phyloP scores from a whole-genome alignment of 108 stramenopile species.

The Stephanodiscus minutulus region DNA sequence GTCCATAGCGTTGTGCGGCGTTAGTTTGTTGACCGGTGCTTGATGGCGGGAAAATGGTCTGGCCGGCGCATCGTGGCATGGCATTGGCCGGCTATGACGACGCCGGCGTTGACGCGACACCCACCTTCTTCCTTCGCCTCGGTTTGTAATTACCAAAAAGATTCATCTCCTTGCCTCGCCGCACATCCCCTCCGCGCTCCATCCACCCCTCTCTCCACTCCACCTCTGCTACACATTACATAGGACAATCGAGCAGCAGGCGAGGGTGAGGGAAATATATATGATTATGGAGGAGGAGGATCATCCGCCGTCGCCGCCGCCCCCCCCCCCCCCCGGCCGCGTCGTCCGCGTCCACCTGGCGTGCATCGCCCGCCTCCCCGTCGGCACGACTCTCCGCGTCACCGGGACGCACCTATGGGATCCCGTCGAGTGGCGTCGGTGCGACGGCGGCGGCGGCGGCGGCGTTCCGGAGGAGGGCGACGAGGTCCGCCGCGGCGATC shows the following conservation, averaged over 20 bases:
- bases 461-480: background rate
- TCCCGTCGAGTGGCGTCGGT: slow-evolving; percentile 14
- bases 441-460: slow-evolving; percentile 9
- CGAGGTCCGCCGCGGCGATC: background rate
- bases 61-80: too few species aligned
- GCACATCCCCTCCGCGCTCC: too few species aligned
- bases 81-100: too few species aligned
- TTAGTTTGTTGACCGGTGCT: background rate
- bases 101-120: too few species aligned
- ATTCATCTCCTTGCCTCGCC: too few species aligned
- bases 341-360: slow-evolving; percentile 44
- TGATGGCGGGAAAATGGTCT: too few species aligned
- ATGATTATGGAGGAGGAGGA: background rate
- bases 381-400: slow-evolving; percentile 40
- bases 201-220: too few species aligned
- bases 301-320: background rate
- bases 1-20: background rate
- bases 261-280: too few species aligned
- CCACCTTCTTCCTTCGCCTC: too few species aligned
- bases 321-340: slow-evolving; percentile 20
- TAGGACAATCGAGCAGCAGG: too few species aligned
- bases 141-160: too few species aligned
- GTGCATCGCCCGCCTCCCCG: slow-evolving; percentile 35
- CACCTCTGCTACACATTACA: too few species aligned
- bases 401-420: slow-evolving; percentile 40